phyloP scores from a whole-genome alignment of 164 flowering plant species.

The Macadamia tetraphylla region DNA sequence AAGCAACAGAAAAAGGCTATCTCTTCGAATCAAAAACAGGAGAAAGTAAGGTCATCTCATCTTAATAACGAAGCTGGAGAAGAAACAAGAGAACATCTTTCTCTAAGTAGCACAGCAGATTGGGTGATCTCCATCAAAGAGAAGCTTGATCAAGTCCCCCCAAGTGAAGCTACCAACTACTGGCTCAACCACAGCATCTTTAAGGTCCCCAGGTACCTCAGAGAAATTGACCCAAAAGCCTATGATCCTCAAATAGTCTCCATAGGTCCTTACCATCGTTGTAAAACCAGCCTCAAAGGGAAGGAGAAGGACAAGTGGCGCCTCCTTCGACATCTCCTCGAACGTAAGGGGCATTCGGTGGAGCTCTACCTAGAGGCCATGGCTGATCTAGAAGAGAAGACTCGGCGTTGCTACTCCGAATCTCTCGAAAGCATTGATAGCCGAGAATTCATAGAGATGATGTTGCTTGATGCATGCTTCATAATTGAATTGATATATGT shows the following conservation, averaged over 20 bases:
- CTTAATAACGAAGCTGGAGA: too few species aligned
- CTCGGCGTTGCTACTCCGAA: not conserved
- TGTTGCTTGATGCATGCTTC: conserved; percentile 69
- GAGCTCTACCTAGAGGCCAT: conserved; percentile 10
- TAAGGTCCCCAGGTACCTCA: conserved; percentile 3
- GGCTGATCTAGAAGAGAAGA: not conserved
- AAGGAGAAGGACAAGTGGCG: conserved; percentile 42
- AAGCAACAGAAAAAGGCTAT: too few species aligned
- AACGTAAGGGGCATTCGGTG: conserved; percentile 16
- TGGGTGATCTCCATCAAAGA: conserved; percentile 13
- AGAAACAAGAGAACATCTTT: not conserved
- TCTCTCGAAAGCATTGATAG: conserved; percentile 21
- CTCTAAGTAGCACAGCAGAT: not conserved
- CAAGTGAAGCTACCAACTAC: not conserved
- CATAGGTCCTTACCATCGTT: conserved; percentile 27
- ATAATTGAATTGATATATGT: conserved; percentile 54
- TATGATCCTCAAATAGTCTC: conserved; percentile 12
- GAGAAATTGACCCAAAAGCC: conserved; percentile 1
- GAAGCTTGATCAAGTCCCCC: conserved; percentile 3
- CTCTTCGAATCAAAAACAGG: too few species aligned
- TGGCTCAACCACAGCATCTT: conserved; percentile 12
- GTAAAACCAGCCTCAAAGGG: conserved; percentile 9
- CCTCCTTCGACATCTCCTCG: conserved; percentile 20
- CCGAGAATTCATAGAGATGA: conserved; percentile 56
- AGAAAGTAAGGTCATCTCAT: not conserved